Conservation (phyloP, 1,284 basidiomycete genomes). For the Athelia psychrophila region DNA sequence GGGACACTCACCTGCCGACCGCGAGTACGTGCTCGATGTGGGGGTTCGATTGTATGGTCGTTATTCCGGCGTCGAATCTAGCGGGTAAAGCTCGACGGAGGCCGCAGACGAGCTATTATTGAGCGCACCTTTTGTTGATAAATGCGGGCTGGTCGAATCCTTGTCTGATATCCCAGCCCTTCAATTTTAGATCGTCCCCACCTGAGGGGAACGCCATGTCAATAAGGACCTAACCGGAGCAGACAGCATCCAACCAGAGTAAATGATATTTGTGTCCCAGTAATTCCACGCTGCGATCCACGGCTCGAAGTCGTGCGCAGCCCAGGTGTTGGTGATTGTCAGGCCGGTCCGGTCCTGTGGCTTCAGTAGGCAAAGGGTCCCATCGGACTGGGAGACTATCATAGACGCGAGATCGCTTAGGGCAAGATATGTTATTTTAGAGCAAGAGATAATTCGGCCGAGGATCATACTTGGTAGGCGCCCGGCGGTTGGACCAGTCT, state of each 20-base stretch:
- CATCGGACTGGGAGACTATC: constrained; percentile 80
- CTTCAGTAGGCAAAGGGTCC: constrained; percentile 61
- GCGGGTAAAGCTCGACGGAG: constrained; percentile 4
- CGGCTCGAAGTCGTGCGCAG: constrained; percentile 91
- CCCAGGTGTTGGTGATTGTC: constrained; percentile 59
- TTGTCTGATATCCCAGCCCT: constrained; percentile 88
- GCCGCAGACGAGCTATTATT: not conserved
- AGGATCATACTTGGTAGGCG: constrained; percentile 24
- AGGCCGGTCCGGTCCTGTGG: constrained; percentile 42
- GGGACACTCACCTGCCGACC: constrained; percentile 73
- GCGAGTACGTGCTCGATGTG: constrained; percentile 80
- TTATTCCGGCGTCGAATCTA: constrained; percentile 93
- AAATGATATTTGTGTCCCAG: constrained; percentile 75
- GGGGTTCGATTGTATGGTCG: constrained; percentile 86
- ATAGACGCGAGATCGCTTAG: constrained; percentile 50
- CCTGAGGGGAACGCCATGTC: constrained; percentile 44
- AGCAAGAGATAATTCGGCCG: not conserved
- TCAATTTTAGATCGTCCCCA: constrained; percentile 90
- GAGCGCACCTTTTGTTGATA: constrained; percentile 69
- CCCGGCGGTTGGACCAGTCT: constrained; percentile 79
- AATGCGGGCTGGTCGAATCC: constrained; percentile 62
- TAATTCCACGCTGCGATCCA: constrained; percentile 94
- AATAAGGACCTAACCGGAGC: not conserved
- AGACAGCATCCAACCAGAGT: constrained; percentile 64
- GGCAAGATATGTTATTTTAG: constrained; percentile 5